These are phyloP conservation scores for Pseudogymnoascus sp. DNA, from an alignment of 2,329 filamentous ascomycete species.

Conservation along the genomic window DNA sequence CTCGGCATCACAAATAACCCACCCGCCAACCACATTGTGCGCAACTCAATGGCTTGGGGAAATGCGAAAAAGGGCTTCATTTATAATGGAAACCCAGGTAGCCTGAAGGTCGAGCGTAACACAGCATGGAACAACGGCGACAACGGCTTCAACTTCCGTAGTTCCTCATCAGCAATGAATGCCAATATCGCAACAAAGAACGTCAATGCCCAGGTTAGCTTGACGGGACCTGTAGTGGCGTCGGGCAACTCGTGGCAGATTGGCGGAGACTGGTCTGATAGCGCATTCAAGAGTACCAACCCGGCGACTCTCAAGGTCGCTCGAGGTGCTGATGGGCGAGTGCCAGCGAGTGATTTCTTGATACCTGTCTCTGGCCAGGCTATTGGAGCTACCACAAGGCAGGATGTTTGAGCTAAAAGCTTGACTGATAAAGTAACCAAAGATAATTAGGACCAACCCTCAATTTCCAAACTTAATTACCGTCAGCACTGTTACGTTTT, in stretches of 20 bases:
- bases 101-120: constrained; percentile 33
- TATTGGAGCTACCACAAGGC: constrained; percentile 33
- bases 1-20: constrained; percentile 32
- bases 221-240: constrained; percentile 19
- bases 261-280: constrained; percentile 31
- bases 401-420: neutral
- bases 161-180: constrained; percentile 29
- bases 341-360: constrained; percentile 35
- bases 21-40: constrained; percentile 35
- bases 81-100: constrained; percentile 37
- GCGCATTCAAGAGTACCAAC: constrained; percentile 32
- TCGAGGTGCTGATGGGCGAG: constrained; percentile 31
- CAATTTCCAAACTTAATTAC: neutral
- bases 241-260: constrained; percentile 37
- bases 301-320: constrained; percentile 29
- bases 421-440: neutral
- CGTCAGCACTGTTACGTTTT: no score
- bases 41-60: constrained; percentile 37
- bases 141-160: constrained; percentile 32
- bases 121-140: constrained; percentile 39
- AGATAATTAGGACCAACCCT: neutral
- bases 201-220: constrained; percentile 21
- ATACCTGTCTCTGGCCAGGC: constrained; percentile 30
- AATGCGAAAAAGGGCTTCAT: constrained; percentile 39
- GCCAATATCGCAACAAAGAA: constrained; percentile 34